phyloP scores from a whole-genome alignment of 1,284 basidiomycete genomes.

The Sporisorium graminicola region DNA sequence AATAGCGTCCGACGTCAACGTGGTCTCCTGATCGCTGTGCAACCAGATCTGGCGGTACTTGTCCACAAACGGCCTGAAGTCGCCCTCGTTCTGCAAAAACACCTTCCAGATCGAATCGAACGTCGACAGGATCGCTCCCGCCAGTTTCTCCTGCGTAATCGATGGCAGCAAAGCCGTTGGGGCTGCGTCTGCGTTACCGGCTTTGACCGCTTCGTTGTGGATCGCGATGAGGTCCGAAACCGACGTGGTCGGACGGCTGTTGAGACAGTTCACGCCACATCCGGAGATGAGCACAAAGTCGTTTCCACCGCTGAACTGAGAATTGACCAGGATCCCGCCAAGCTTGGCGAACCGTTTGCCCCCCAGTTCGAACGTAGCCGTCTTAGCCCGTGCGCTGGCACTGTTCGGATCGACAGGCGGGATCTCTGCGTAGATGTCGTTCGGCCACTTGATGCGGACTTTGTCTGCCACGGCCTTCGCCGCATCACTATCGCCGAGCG shows the following conservation, averaged over 20 bases:
- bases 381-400: constrained; percentile 57
- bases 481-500: constrained; percentile 73
- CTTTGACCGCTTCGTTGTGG: constrained; percentile 77
- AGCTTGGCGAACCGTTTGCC: constrained; percentile 64
- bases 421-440: constrained; percentile 88
- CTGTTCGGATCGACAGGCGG: constrained; percentile 70
- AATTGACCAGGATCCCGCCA: constrained; percentile 87
- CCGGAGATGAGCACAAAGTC: constrained; percentile 83
- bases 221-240: constrained; percentile 77
- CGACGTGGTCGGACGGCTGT: constrained; percentile 84
- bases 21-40: constrained; percentile 76
- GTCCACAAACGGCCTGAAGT: constrained; percentile 67
- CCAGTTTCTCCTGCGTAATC: constrained; percentile 80
- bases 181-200: no score
- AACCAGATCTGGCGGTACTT: constrained; percentile 85
- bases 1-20: constrained; percentile 34
- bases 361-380: constrained; percentile 70
- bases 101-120: constrained; percentile 84
- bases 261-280: constrained; percentile 89
- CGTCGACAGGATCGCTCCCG: constrained; percentile 81
- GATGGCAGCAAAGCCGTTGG: constrained; percentile 49
- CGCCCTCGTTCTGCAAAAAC: constrained; percentile 75
- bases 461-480: constrained; percentile 74
- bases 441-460: constrained; percentile 89
- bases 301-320: constrained; percentile 79